phyloP scores from a whole-genome alignment of 495 filamentous ascomycete species.

The Daldinia loculata region DNA sequence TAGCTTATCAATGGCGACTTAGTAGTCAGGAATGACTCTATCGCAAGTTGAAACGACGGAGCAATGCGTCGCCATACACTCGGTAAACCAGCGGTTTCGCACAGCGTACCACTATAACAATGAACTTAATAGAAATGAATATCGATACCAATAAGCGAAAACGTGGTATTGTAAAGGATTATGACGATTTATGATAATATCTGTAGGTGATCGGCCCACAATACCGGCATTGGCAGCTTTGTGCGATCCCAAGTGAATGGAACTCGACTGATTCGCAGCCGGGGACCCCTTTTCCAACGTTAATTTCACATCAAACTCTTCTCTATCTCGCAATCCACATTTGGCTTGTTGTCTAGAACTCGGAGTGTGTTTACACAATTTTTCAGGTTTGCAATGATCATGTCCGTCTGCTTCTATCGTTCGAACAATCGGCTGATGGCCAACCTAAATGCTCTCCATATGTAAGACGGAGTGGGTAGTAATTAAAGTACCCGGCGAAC shows the following conservation, averaged over 20 bases:
- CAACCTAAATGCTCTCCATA: not conserved
- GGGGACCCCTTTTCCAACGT: constrained; percentile 14
- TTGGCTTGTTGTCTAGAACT: constrained; percentile 26
- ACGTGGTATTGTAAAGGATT: not conserved
- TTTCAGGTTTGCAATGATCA: constrained; percentile 13
- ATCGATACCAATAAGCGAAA: constrained; percentile 9
- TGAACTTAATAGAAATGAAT: constrained; percentile 1
- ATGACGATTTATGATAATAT: constrained; percentile 10
- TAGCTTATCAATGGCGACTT: not conserved
- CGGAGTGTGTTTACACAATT: constrained; percentile 1
- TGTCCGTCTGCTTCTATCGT: not conserved
- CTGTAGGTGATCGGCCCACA: constrained; percentile 18
- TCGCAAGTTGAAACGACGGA: not conserved
- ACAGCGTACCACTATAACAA: constrained; percentile 3
- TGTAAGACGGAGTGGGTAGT: constrained; percentile 12
- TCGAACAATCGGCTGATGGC: constrained; percentile 14
- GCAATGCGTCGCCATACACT: constrained; percentile 7
- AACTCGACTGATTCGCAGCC: constrained; percentile 8
- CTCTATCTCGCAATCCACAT: not conserved
- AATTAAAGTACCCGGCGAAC: constrained; percentile 29
- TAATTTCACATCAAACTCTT: constrained; percentile 1
- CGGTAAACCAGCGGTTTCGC: not conserved
- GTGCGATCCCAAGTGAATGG: constrained; percentile 11
- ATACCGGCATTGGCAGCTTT: constrained; percentile 11
- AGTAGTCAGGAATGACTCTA: not conserved